A percentile compares a stretch with the other conserved stretches of the same genome.
Evolutionary conservation across 2,329 filamentous ascomycete genomes (phyloP).

Genomic region (Ceratocystis eucalypticola): DNA sequence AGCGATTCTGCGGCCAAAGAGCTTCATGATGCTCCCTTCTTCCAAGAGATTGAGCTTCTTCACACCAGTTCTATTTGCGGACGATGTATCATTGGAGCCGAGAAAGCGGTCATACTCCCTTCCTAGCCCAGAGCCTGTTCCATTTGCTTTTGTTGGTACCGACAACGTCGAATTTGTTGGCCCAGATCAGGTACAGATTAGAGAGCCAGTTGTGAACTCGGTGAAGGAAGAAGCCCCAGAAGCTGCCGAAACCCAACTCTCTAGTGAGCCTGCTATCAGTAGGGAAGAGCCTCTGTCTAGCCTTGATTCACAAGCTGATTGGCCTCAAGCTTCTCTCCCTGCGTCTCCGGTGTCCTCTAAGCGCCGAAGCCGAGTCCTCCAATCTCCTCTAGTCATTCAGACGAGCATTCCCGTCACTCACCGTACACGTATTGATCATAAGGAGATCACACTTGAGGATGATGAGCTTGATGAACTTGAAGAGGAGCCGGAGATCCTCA

Average conservation of each 20-base stretch:
- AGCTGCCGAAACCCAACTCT: background rate
- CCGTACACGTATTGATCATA: slow-evolving; percentile 11
- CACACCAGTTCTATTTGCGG: slow-evolving; percentile 15
- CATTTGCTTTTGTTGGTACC: slow-evolving; percentile 21
- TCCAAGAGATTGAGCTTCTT: slow-evolving; percentile 18
- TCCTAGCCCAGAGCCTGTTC: slow-evolving; percentile 29
- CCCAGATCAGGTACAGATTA: background rate
- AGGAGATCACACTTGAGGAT: slow-evolving; percentile 23
- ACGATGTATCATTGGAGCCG: slow-evolving; percentile 22
- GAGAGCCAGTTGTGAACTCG: background rate
- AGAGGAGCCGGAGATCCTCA: slow-evolving; percentile 44
- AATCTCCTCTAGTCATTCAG: slow-evolving; percentile 17
- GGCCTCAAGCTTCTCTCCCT: background rate
- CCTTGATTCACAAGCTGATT: background rate
- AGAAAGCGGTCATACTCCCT: slow-evolving; percentile 38
- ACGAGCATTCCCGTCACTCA: slow-evolving; percentile 12
- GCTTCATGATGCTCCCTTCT: slow-evolving; percentile 29
- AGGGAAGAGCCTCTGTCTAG: background rate
- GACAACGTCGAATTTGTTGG: slow-evolving; percentile 17
- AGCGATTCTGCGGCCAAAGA: slow-evolving; percentile 33
- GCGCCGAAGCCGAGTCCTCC: slow-evolving; percentile 16
- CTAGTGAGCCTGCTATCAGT: background rate
- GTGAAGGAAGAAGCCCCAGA: background rate
- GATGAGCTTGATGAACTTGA: slow-evolving; percentile 26
- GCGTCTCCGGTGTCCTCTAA: background rate